Evolutionary conservation across 2,329 filamentous ascomycete genomes (phyloP).

Genomic region (Fusarium liriodendri): DNA sequence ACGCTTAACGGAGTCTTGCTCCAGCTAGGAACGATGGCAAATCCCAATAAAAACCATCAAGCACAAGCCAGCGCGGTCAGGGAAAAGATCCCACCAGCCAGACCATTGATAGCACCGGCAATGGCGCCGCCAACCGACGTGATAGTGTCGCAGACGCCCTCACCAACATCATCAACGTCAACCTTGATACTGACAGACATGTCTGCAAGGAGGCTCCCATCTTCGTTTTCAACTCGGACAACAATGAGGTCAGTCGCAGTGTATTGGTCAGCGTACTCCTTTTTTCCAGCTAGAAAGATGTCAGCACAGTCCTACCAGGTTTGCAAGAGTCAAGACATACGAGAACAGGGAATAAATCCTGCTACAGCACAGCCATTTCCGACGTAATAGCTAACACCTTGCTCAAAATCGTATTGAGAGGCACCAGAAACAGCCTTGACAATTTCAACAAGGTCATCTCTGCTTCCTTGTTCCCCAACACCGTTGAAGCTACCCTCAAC

Average conservation of each 20-base stretch:
- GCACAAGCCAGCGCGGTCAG: neutral
- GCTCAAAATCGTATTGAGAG: constrained; percentile 1
- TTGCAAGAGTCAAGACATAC: neutral
- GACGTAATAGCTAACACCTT: neutral
- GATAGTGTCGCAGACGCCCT: neutral
- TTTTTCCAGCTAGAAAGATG: neutral
- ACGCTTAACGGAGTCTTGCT: neutral
- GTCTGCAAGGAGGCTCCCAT: constrained; percentile 5
- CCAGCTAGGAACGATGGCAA: neutral
- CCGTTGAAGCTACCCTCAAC: constrained; percentile 11
- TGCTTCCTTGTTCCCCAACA: constrained; percentile 3
- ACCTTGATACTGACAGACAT: constrained; percentile 10
- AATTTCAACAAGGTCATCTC: constrained; percentile 7
- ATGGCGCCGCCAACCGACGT: neutral
- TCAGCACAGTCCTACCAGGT: neutral
- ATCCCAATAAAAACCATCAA: neutral
- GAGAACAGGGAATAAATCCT: neutral
- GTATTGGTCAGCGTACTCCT: neutral
- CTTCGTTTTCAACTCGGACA: constrained; percentile 5
- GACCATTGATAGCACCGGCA: neutral
- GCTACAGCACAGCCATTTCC: neutral
- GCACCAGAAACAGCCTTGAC: constrained; percentile 9
- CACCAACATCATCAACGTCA: constrained; percentile 1
- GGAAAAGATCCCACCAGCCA: neutral
- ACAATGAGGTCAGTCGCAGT: constrained; percentile 8